Evolutionary conservation across 2,329 filamentous ascomycete genomes (phyloP), one percentile per base, ranked within the genome.

Genomic region (Alternaria sp.): DNA sequence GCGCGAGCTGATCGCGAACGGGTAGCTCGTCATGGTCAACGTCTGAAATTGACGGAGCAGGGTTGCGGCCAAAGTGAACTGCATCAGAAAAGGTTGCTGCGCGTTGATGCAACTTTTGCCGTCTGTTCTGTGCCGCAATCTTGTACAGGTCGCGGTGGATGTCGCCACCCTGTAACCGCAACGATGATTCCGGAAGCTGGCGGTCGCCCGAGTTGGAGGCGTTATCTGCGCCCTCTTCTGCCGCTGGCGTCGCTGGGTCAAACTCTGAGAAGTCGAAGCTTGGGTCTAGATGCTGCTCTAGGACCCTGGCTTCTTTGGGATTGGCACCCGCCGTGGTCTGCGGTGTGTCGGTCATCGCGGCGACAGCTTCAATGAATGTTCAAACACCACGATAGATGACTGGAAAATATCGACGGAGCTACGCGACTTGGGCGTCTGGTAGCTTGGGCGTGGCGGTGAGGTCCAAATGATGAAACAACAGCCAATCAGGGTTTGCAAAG

Each of bases 111-210:
- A 79, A 55, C 59, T 77, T 78, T 12, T 80, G 77, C 43, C 79
- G 75, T 71, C 73, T 86, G 77, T 77, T 81, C 43, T 88, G 84
- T 15, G 89, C 88, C 65, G 90, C 88, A 70, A 93, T 89, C 74
- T 88, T 91, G 85, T 91, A 94, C 32, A 94, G 86, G 71, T 92
- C 90, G 32, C 91, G 89, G 75, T 93, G 91, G 21, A 94, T 90
- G 72, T 94, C 91, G 44, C 91, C 91, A 55, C 91, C 91, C 73
- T 91, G 91, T 4, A 93, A 83, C 62, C 84, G 87, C 57, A 93
- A 82, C 0, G 91, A 93, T 2, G 90, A 93, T 63, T 90, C 87
- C 47, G 80, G 77, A 23, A 46, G 61, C 21, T 68, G 62, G 8
- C 74, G 71, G 10, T 63, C 55, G 21, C 62, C 54, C 11, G 73